Conservation (phyloP, 2,329 filamentous ascomycete genomes). For the Trichoderma breve region DNA sequence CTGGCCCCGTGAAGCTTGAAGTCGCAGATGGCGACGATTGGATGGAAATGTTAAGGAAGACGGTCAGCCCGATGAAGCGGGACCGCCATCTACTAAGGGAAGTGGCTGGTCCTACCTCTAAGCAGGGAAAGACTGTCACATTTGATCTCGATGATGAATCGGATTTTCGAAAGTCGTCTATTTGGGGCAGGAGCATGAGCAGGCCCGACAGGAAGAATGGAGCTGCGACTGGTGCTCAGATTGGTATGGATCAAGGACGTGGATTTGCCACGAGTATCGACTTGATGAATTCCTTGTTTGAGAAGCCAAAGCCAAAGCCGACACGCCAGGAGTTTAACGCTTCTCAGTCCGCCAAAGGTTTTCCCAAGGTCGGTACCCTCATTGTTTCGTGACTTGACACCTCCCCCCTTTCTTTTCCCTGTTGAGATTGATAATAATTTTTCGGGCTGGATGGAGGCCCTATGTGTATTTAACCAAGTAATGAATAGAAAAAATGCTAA, state of each 20-base stretch:
- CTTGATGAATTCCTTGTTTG: slow-evolving; percentile 92
- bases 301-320: slow-evolving; percentile 65
- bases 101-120: slow-evolving; percentile 53
- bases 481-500: slow-evolving; percentile 46
- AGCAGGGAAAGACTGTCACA: slow-evolving; percentile 28
- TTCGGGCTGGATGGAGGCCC: slow-evolving; percentile 25
- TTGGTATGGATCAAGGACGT: slow-evolving; percentile 49
- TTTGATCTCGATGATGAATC: slow-evolving; percentile 45
- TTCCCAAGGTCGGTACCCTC: slow-evolving; percentile 80
- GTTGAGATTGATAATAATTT: slow-evolving; percentile 24
- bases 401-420: not conserved
- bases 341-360: slow-evolving; percentile 59
- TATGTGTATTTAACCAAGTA: slow-evolving; percentile 36
- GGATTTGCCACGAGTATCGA: slow-evolving; percentile 88
- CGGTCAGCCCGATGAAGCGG: slow-evolving; percentile 89
- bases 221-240: slow-evolving; percentile 32
- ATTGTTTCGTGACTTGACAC: slow-evolving; percentile 37
- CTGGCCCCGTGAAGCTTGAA: slow-evolving; percentile 57
- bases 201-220: slow-evolving; percentile 32
- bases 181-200: slow-evolving; percentile 35
- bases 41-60: slow-evolving; percentile 90
- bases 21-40: slow-evolving; percentile 76
- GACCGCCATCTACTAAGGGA: slow-evolving; percentile 71
- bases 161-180: slow-evolving; percentile 44
- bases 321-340: slow-evolving; percentile 54